Percentiles rank a stretch among this genome's conserved stretches.
Evolutionary conservation across 2,329 filamentous ascomycete species (phyloP).

Genomic region (Epichloe hybrida): DNA sequence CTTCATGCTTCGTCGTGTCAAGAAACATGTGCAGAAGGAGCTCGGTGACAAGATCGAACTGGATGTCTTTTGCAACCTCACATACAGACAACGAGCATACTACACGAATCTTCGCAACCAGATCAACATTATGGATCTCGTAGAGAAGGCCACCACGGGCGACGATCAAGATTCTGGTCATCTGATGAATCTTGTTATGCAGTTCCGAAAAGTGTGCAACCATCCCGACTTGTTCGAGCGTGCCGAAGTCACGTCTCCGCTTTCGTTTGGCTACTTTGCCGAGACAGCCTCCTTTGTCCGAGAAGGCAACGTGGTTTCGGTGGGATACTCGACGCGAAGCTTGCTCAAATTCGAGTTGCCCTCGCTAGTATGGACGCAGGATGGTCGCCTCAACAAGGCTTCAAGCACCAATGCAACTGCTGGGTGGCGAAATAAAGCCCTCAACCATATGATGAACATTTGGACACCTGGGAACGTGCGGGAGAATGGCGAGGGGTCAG

Average conservation of each 20-base stretch:
- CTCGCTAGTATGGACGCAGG: conserved; percentile 66
- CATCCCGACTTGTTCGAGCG: conserved; percentile 95
- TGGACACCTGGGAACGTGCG: conserved; percentile 72
- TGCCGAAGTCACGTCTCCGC: conserved; percentile 78
- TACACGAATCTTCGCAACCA: conserved; percentile 89
- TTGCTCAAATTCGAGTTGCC: conserved; percentile 76
- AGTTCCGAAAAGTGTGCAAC: conserved; percentile 98
- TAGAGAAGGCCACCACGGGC: conserved; percentile 89
- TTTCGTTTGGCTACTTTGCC: conserved; percentile 74
- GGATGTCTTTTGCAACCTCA: conserved; percentile 92
- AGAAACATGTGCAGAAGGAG: conserved; percentile 99
- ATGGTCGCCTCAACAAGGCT: conserved; percentile 60
- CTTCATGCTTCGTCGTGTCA: conserved; percentile 98
- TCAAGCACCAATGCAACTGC: conserved; percentile 60
- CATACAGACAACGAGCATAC: conserved; percentile 87
- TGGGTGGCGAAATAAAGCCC: conserved; percentile 66
- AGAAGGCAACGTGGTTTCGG: conserved; percentile 65
- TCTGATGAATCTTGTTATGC: conserved; percentile 98
- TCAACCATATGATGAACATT: conserved; percentile 77
- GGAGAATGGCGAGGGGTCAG: conserved; percentile 43
- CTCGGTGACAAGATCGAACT: conserved; percentile 97
- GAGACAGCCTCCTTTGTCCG: conserved; percentile 92
- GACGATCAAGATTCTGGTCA: conserved; percentile 93
- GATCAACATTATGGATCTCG: conserved; percentile 96
- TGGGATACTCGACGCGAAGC: conserved; percentile 79